A percentile compares a stretch with the other conserved stretches of the same genome.
Evolutionary conservation across 805 yeast species (phyloP).

Genomic region (Ogataea pignaliae): DNA sequence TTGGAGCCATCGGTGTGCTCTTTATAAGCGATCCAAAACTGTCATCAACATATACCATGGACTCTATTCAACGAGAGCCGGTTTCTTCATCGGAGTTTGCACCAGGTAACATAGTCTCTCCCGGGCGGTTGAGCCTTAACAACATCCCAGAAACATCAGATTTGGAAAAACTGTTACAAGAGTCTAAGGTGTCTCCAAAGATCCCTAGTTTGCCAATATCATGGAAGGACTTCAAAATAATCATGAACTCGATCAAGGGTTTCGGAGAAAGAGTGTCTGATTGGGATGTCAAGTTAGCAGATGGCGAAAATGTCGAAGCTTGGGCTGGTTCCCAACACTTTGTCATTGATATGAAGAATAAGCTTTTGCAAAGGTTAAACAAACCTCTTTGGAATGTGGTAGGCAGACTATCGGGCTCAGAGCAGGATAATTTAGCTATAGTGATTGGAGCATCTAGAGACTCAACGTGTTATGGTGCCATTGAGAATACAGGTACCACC

Average conservation of each 20-base stretch:
- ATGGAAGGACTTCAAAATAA: slow-evolving; percentile 56
- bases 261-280: slow-evolving; percentile 34
- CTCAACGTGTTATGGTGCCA: slow-evolving; percentile 62
- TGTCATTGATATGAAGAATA: slow-evolving; percentile 27
- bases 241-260: slow-evolving; percentile 34
- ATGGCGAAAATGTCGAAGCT: slow-evolving; percentile 28
- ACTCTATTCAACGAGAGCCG: slow-evolving; percentile 48
- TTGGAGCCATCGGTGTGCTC: slow-evolving; percentile 61
- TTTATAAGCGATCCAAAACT: slow-evolving; percentile 49
- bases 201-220: slow-evolving; percentile 79
- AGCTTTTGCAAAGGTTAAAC: slow-evolving; percentile 41
- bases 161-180: slow-evolving; percentile 37
- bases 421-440: slow-evolving; percentile 68
- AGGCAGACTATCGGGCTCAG: slow-evolving; percentile 75
- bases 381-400: slow-evolving; percentile 77
- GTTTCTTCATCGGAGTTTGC: slow-evolving; percentile 53
- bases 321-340: slow-evolving; percentile 40
- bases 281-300: slow-evolving; percentile 31
- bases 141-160: slow-evolving; percentile 33
- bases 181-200: slow-evolving; percentile 54
- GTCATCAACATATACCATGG: slow-evolving; percentile 31
- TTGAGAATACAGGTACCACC: slow-evolving; percentile 71
- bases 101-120: slow-evolving; percentile 77
- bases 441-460: slow-evolving; percentile 84
- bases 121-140: slow-evolving; percentile 55